These are phyloP conservation scores for Penicillium corylophilum DNA, from an alignment of 2,329 filamentous ascomycete genomes.

Conservation along the genomic window DNA sequence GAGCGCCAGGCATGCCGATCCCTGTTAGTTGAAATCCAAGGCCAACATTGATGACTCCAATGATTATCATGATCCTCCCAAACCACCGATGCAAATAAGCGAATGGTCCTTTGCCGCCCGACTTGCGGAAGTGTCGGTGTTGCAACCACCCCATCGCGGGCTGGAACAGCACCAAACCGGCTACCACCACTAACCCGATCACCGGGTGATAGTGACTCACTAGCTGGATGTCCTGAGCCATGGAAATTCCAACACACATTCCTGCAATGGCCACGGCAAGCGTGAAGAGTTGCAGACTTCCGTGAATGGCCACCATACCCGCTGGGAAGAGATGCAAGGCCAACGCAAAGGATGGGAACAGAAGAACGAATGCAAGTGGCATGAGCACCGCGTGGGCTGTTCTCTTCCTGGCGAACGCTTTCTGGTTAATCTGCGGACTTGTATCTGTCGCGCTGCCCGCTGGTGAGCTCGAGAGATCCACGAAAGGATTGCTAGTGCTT, in stretches of 20 bases:
- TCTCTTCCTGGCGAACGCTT: constrained; percentile 16
- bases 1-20: constrained; percentile 35
- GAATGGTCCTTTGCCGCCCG: constrained; percentile 45
- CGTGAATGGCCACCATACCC: constrained; percentile 46
- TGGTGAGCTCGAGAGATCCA: constrained; percentile 8
- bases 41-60: constrained; percentile 59
- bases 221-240: constrained; percentile 43
- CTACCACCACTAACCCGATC: constrained; percentile 55
- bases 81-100: constrained; percentile 57
- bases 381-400: constrained; percentile 38
- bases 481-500: constrained; percentile 10
- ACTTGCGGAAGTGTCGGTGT: constrained; percentile 52
- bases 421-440: not conserved
- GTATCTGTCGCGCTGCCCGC: constrained; percentile 2
- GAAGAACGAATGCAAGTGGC: constrained; percentile 43
- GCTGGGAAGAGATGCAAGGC: constrained; percentile 36
- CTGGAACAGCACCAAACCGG: constrained; percentile 56
- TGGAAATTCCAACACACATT: constrained; percentile 52
- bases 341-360: constrained; percentile 35
- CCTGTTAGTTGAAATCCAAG: constrained; percentile 52
- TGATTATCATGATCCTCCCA: constrained; percentile 50
- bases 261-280: constrained; percentile 50
- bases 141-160: constrained; percentile 54
- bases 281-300: constrained; percentile 49
- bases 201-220: constrained; percentile 49